Evolutionary conservation across 2,329 filamentous ascomycete species (phyloP).

Genomic region (Aspergillus costaricaensis): DNA sequence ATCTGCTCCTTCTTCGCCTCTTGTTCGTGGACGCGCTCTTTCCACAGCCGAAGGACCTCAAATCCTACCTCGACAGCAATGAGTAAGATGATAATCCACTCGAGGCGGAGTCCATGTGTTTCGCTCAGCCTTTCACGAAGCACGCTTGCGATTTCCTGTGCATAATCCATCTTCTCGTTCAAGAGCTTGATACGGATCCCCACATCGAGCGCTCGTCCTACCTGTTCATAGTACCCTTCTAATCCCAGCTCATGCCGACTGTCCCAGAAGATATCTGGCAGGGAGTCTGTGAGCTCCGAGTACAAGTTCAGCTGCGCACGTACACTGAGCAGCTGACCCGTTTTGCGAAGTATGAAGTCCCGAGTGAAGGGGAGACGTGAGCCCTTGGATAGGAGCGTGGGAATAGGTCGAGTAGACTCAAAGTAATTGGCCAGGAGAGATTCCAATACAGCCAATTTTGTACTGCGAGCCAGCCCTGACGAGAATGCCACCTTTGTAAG

Average conservation of each 20-base stretch:
- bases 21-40: constrained; percentile 56
- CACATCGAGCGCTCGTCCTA: constrained; percentile 86
- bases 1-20: constrained; percentile 16
- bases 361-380: constrained; percentile 65
- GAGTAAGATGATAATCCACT: constrained; percentile 93
- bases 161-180: constrained; percentile 98
- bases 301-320: constrained; percentile 95
- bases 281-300: constrained; percentile 89
- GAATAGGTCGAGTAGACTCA: constrained; percentile 79
- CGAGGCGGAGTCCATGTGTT: constrained; percentile 81
- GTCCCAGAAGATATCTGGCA: constrained; percentile 98
- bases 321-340: constrained; percentile 84
- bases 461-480: constrained; percentile 86
- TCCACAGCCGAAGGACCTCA: constrained; percentile 73
- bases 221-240: constrained; percentile 93
- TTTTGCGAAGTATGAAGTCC: constrained; percentile 85
- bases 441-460: constrained; percentile 91
- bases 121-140: constrained; percentile 86
- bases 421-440: constrained; percentile 81
- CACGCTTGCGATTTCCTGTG: constrained; percentile 89
- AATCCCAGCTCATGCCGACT: constrained; percentile 82
- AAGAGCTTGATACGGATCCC: constrained; percentile 85
- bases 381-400: constrained; percentile 71
- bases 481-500: constrained; percentile 96
- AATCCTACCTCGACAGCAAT: constrained; percentile 92